phyloP scores from a whole-genome alignment of 2,329 filamentous ascomycete species.

The Penicillium rolfsii region DNA sequence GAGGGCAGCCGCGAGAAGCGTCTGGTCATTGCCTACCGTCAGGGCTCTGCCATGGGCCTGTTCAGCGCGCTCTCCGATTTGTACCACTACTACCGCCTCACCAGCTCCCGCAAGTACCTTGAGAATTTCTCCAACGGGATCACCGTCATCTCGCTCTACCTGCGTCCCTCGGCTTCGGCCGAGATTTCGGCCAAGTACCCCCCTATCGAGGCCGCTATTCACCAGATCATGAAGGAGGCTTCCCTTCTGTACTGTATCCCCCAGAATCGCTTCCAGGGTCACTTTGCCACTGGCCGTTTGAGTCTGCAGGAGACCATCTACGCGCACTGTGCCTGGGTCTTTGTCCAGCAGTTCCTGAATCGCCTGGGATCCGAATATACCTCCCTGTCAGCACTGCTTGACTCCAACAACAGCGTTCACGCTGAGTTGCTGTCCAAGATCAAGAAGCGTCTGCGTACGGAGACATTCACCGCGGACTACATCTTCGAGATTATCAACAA shows the following conservation, averaged over 20 bases:
- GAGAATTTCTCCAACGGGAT: conserved; percentile 99
- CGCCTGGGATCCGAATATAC: conserved; percentile 89
- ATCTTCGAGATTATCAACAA: conserved; percentile 95
- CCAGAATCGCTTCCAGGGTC: conserved; percentile 90
- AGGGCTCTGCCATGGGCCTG: conserved; percentile 85
- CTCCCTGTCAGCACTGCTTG: conserved; percentile 78
- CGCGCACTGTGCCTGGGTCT: conserved; percentile 96
- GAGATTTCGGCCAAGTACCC: conserved; percentile 64
- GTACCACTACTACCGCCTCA: conserved; percentile 98
- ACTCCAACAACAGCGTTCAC: conserved; percentile 79
- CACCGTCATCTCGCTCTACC: conserved; percentile 93
- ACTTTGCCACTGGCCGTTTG: conserved; percentile 83
- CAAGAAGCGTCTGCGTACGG: conserved; percentile 90
- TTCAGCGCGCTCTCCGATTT: conserved; percentile 95
- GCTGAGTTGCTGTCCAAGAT: conserved; percentile 88
- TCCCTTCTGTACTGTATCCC: conserved; percentile 97
- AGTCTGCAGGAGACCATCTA: conserved; percentile 97
- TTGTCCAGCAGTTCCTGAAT: conserved; percentile 97
- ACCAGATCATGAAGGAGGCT: conserved; percentile 98
- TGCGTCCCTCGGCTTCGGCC: conserved; percentile 70
- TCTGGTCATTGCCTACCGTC: conserved; percentile 90
- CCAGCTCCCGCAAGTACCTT: conserved; percentile 94
- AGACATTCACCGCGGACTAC: conserved; percentile 98
- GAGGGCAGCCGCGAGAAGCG: conserved; percentile 90
- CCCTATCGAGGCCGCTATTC: conserved; percentile 89